Percentiles rank a stretch among this genome's conserved stretches.
These are phyloP conservation scores for Rhodotorula mucilaginosa DNA, from an alignment of 1,284 basidiomycete species.

Conservation along the genomic window DNA sequence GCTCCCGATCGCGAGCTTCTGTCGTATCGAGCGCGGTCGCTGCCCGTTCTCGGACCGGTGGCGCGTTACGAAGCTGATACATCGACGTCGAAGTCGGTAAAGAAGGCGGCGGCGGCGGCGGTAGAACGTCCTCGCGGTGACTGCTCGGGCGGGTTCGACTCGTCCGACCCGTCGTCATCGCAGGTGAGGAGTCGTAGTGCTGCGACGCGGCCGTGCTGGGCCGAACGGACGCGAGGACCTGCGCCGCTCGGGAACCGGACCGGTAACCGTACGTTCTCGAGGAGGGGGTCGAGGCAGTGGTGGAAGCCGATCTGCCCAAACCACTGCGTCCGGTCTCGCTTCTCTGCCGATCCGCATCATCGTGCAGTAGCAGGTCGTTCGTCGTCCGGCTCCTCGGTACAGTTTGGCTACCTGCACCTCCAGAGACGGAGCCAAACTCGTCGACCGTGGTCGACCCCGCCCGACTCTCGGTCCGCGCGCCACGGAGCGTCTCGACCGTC, in stretches of 20 bases:
- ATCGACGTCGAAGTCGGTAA: not conserved
- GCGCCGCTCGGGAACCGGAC: not conserved
- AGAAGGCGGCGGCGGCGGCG: not conserved
- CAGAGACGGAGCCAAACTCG: not conserved
- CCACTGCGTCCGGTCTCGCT: not conserved
- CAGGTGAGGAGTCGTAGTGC: not conserved
- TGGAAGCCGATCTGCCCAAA: not conserved
- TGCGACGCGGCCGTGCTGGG: not conserved
- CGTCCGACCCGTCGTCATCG: not conserved
- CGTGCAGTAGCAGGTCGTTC: slow-evolving; percentile 4
- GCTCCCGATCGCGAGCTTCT: slow-evolving; percentile 1
- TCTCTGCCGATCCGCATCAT: not conserved
- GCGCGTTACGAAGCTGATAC: slow-evolving; percentile 10
- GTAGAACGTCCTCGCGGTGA: too few species aligned
- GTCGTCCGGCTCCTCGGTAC: slow-evolving; percentile 19
- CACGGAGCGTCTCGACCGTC: not conserved
- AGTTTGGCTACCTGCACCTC: not conserved
- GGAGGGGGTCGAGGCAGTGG: not conserved
- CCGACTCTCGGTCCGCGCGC: not conserved
- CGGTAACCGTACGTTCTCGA: slow-evolving; percentile 3
- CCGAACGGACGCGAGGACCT: not conserved
- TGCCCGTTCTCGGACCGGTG: slow-evolving; percentile 2
- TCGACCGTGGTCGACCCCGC: not conserved
- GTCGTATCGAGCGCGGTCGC: slow-evolving; percentile 15
- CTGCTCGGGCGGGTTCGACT: slow-evolving; percentile 5